Evolutionary conservation across 768 basidiomycete species (phyloP).

Genomic region (Phlegmacium glaucopus): DNA sequence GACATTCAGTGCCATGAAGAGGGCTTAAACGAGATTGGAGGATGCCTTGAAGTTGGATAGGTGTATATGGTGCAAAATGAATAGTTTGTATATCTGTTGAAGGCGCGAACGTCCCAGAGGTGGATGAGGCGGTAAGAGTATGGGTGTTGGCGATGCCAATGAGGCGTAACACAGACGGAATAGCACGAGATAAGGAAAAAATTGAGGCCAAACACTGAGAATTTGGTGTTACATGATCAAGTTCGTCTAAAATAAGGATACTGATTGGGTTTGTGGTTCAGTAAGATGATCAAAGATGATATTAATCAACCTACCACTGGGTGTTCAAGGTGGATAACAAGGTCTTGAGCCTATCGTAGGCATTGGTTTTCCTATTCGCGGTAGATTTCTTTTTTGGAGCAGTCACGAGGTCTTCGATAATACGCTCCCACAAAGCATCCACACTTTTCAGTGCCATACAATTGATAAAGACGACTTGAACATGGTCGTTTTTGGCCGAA

Average conservation of each 20-base stretch:
- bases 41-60: slow-evolving; percentile 67
- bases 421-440: slow-evolving; percentile 67
- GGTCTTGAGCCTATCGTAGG: slow-evolving; percentile 43
- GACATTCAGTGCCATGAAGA: slow-evolving; percentile 35
- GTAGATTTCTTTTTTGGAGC: slow-evolving; percentile 32
- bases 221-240: slow-evolving; percentile 75
- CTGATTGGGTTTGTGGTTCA: slow-evolving; percentile 32
- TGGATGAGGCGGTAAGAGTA: slow-evolving; percentile 63
- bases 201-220: slow-evolving; percentile 55
- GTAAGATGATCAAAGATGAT: slow-evolving; percentile 7
- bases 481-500: slow-evolving; percentile 30
- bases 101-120: slow-evolving; percentile 29
- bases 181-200: slow-evolving; percentile 62
- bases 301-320: slow-evolving; percentile 47
- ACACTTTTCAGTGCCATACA: slow-evolving; percentile 75
- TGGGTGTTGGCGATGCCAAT: slow-evolving; percentile 91
- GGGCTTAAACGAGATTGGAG: slow-evolving; percentile 59
- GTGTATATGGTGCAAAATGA: slow-evolving; percentile 80
- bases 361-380: slow-evolving; percentile 40
- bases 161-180: slow-evolving; percentile 54
- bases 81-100: slow-evolving; percentile 54
- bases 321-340: slow-evolving; percentile 38
- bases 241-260: slow-evolving; percentile 80
- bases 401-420: slow-evolving; percentile 52
- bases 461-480: slow-evolving; percentile 60